Conservation (phyloP, 805 yeast genomes). For the Suhomyces vadensis region DNA sequence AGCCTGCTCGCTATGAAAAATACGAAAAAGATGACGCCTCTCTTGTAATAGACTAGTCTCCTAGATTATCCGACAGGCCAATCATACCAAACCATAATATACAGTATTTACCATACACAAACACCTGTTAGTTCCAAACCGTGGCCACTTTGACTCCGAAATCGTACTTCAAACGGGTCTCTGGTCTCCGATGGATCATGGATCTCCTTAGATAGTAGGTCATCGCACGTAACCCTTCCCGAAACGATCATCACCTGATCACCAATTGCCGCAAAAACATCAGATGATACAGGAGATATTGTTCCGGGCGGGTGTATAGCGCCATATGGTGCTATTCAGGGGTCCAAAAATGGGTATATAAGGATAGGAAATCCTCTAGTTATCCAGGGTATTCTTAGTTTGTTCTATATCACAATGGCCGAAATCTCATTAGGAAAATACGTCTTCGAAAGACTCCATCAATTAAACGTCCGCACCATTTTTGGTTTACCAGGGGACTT, state of each 20-base stretch:
- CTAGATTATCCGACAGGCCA: not conserved
- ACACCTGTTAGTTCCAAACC: too few species aligned
- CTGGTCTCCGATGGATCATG: not conserved
- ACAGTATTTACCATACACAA: too few species aligned
- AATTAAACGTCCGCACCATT: conserved; percentile 66
- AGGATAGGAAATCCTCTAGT: too few species aligned
- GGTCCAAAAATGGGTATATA: too few species aligned
- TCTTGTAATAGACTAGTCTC: conserved; percentile 6
- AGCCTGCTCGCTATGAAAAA: too few species aligned
- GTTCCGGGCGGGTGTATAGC: too few species aligned
- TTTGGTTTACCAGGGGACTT: conserved; percentile 85
- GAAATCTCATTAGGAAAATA: conserved; percentile 72
- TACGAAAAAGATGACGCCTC: conserved; percentile 1
- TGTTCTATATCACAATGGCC: conserved; percentile 23
- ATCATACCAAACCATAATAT: too few species aligned
- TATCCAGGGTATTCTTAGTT: not conserved
- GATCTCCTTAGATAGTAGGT: not conserved
- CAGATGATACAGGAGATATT: not conserved
- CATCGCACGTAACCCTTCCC: not conserved
- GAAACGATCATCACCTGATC: not conserved
- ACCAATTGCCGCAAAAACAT: not conserved
- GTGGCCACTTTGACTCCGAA: too few species aligned
- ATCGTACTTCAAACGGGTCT: not conserved
- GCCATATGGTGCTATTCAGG: too few species aligned
- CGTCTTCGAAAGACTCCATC: conserved; percentile 75